Evolutionary conservation across 805 yeast genomes (phyloP), one percentile per base, ranked within the genome.

Genomic region (Candida boleticola): DNA sequence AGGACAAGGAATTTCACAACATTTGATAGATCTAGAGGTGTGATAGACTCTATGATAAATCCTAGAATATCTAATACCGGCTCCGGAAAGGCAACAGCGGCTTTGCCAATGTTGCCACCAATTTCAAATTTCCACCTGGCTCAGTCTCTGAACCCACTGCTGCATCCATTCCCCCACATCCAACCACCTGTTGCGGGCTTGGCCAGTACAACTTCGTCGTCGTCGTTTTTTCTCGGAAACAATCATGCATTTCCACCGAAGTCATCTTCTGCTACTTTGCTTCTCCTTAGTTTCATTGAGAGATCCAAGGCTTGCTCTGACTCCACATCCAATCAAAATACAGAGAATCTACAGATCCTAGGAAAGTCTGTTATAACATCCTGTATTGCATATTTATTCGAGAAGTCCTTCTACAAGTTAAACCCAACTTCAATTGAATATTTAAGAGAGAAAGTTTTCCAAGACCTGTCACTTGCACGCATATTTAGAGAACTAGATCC

Each of bases 261-360:
- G 25, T 11, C 31, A 2, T 1, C 27, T 1, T 5, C 30, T 36
- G 39, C 39, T 19, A 23, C 34, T 16, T 17, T 18, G 7, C 44
- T 36, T 4, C 36, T 55, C 5, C 38, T 57, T 13, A 53, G 59
- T 38, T 71, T 67, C 37, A 74, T 85, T 39, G 84, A 82, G 49
- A 72, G 78, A 37, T 83, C 89, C 5, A 77, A 76, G 45, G 74
- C 85, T 19, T 83, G 89, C 51, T 67, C 76, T 29, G 79, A 77
- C 44, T 67, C 80, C 19, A 51, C 60, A 1, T 43, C 60, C 4
- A 52, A 55, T 37, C 52, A 57, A 26, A 38, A 38, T 16, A 59
- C 66, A 4, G 74, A 77, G 16, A 78, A 80, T 48, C 54, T 82
- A 4, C 78, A 74, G 51, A 68, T 60, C 7, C 58, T 86, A 39